Base-by-base conservation (phyloP, 768 basidiomycete species). In the Solioccasus polychromus region DNA sequence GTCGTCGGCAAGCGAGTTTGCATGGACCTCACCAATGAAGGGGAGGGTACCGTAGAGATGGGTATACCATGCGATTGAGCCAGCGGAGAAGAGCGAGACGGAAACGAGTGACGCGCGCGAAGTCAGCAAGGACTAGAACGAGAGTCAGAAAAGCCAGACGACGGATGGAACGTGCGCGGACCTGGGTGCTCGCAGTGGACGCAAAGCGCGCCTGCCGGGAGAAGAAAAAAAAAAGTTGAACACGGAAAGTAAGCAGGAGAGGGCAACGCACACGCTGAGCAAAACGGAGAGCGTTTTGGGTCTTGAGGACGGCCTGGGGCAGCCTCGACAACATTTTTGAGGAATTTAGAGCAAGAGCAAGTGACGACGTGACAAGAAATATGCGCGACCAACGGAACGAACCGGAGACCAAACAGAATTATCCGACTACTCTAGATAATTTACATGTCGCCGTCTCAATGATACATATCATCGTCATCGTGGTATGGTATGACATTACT, bases 11-110 rank as follows among this genome's bases (percentile, higher is more conserved):
- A 85, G 85, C 51, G 88, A 85, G 70, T 88, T 92, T 37, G 96
- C 96, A 63, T 91, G 90, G 6, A 86, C 95, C 70, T 96, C 85
- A 48, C 88, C 83, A 55, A 98, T 61, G 72, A 98, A 92, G 25
- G 93, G 91, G 45, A 93, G 74, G 24, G 79, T 73, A 53, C 94
- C 96, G 68, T 93, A 98, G 46, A 93, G 79, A 67, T 93, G 87
- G 59, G 90, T 85, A 76, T 99, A 99, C 92, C 92, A 96, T 44
- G 91, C 92, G 67, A 96, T 80, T 37, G 95, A 86, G 51, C 96
- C 96, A 51, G 72, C 88, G 37, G 93, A 80, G 64, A 89, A 68
- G 46, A 85, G 71, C 39, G 89, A 82, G 50, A 83, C 82, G 37
- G 92, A 83, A 45, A 81, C 79, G 51, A 91, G 78, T 20, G 88